These are phyloP conservation scores for Chalaropsis thielavioides DNA, from an alignment of 2,329 filamentous ascomycete species.

Conservation along the genomic window DNA sequence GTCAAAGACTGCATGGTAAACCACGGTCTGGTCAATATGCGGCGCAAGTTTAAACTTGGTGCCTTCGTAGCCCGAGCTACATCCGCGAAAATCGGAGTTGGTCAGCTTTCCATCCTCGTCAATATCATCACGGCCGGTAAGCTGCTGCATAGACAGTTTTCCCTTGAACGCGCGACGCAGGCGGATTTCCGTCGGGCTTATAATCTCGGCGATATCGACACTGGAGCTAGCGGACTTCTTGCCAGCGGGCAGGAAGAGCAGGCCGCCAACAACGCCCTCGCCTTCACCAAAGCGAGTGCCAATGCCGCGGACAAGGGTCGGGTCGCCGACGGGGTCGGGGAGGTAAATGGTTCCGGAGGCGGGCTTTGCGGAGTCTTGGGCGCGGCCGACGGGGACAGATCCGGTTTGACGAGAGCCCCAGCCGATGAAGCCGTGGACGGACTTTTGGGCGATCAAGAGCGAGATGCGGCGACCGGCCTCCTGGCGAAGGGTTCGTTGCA, in stretches of 20 bases:
- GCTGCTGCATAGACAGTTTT: conserved; percentile 57
- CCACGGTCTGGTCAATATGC: conserved; percentile 83
- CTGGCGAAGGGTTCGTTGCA: conserved; percentile 77
- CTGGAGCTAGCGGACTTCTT: conserved; percentile 65
- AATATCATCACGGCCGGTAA: conserved; percentile 67
- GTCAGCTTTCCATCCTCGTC: conserved; percentile 50
- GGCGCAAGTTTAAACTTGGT: conserved; percentile 78
- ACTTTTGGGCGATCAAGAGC: conserved; percentile 89
- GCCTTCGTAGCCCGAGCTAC: conserved; percentile 52
- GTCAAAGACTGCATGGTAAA: conserved; percentile 86
- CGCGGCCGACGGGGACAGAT: conserved; percentile 81
- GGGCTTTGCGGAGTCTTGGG: conserved; percentile 74
- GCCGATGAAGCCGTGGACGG: conserved; percentile 85
- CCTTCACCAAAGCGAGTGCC: conserved; percentile 66
- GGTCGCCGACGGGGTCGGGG: conserved; percentile 73
- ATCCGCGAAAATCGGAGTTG: conserved; percentile 38
- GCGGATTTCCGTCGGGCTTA: conserved; percentile 64
- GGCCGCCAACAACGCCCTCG: conserved; percentile 61
- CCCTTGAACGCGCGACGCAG: conserved; percentile 81
- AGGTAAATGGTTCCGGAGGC: conserved; percentile 72
- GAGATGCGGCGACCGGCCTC: conserved; percentile 81
- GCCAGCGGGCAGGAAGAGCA: conserved; percentile 72
- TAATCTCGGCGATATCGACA: conserved; percentile 69
- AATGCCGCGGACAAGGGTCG: conserved; percentile 61
- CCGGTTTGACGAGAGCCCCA: conserved; percentile 72